Percentiles rank a stretch among this genome's conserved stretches.
Evolutionary conservation across 495 filamentous ascomycete genomes (phyloP).

Genomic region (Tuber microsphaerosporum): DNA sequence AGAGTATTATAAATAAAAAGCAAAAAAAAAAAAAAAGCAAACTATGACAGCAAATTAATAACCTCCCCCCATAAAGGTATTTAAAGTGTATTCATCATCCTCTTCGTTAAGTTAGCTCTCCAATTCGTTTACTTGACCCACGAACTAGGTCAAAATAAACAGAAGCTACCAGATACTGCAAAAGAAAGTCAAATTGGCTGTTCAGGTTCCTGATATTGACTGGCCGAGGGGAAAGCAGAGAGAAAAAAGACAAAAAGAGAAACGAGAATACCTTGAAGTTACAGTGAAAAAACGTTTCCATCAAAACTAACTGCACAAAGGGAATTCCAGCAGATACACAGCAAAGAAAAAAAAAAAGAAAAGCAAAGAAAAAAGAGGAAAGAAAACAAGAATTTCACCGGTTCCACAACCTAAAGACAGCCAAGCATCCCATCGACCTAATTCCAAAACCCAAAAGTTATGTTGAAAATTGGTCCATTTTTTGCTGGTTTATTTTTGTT

Average conservation of each 20-base stretch:
- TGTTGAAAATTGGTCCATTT: background rate
- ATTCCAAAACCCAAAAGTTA: background rate
- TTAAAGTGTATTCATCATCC: slow-evolving; percentile 1
- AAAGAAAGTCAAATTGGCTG: slow-evolving; percentile 1
- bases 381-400: slow-evolving; percentile 3
- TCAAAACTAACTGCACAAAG: slow-evolving; percentile 23
- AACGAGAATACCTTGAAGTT: slow-evolving; percentile 19
- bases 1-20: background rate
- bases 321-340: slow-evolving; percentile 14
- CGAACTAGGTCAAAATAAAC: slow-evolving; percentile 8
- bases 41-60: slow-evolving; percentile 28
- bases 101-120: background rate
- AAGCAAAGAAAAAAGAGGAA: background rate
- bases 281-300: slow-evolving; percentile 24
- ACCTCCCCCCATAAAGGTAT: slow-evolving; percentile 22
- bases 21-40: slow-evolving; percentile 14
- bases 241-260: slow-evolving; percentile 9
- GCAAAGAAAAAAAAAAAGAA: background rate
- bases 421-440: background rate
- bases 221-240: background rate
- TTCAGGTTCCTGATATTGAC: slow-evolving; percentile 7
- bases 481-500: background rate
- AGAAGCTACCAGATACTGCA: slow-evolving; percentile 8
- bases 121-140: background rate
- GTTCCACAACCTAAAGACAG: background rate